Evolutionary conservation across 1,284 basidiomycete species (phyloP), one percentile per base, ranked within the genome.

Genomic region (Boletus mariae): DNA sequence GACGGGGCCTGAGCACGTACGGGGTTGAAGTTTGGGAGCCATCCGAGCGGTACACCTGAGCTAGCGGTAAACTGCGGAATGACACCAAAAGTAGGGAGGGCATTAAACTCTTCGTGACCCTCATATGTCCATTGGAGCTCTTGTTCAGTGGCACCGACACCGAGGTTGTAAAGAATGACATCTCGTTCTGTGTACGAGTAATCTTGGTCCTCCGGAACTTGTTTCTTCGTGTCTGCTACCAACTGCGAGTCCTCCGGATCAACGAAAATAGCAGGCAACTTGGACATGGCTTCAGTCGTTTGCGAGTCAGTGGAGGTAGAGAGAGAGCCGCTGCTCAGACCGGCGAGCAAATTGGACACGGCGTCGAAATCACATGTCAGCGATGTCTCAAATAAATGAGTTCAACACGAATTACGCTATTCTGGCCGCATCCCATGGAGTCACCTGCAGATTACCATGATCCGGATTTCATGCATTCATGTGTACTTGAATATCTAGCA

Each of bases 91-190:
- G 95, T 98, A 1, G 94, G 95, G 40, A 99, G 73, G 0, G 89
- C 86, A 54, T 82, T 72, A 73, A 99, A 99, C 28, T 87, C 79
- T 49, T 95, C 92, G 65, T 92, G 80, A 52, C 87, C 85, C 75
- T 99, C 97, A 65, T 86, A 99, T 4, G 87, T 86, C 85, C 93
- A 95, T 61, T 94, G 83, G 25, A 98, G 81, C 58, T 99, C 94
- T 67, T 90, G 84, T 70, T 90, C 94, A 5, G 87, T 95, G 17
- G 95, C 96, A n/a, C 96, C 97, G 45, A 99, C 75, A 49, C 96
- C 94, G 32, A 99, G 78, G 73, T 98, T 98, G 78, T 99, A 99
- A 17, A 99, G 78, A 60, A 98, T 91, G 40, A 98, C 83, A 66
- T 99, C 96, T 35, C 91, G 83, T 74, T 97, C 94, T 10, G 84